A percentile compares a stretch with the other conserved stretches of the same genome.
Evolutionary conservation across 2,329 filamentous ascomycete species (phyloP).

Genomic region (Dactylellina parvicollis): DNA sequence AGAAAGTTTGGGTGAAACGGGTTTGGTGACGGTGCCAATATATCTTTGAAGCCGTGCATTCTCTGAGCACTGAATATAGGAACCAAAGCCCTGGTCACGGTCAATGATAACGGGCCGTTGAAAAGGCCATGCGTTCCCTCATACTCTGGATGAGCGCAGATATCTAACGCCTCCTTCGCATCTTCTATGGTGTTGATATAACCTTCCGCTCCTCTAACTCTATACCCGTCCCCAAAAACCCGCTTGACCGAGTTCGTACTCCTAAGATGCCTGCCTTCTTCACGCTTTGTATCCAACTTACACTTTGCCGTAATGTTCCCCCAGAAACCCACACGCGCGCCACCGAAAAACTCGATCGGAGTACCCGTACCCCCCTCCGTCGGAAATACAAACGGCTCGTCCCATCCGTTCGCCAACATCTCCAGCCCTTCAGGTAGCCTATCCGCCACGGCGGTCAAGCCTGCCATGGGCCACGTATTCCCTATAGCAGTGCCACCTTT

Average conservation of each 20-base stretch:
- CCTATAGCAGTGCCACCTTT: background rate
- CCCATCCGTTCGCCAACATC: conserved; percentile 18
- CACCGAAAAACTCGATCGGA: conserved; percentile 33
- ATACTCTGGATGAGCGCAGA: conserved; percentile 65
- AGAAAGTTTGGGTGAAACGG: conserved; percentile 63
- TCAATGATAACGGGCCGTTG: conserved; percentile 63
- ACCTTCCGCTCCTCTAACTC: background rate
- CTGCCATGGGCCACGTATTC: background rate
- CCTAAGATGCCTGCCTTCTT: too few species aligned
- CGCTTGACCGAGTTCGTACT: too few species aligned
- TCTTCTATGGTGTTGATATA: conserved; percentile 26
- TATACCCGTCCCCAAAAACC: too few species aligned
- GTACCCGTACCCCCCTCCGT: background rate
- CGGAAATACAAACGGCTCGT: conserved; percentile 56
- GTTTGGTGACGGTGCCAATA: conserved; percentile 66
- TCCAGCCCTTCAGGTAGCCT: conserved; percentile 15
- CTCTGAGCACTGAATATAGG: conserved; percentile 65
- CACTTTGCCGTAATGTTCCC: conserved; percentile 15
- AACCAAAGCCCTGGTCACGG: conserved; percentile 61
- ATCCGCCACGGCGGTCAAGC: background rate
- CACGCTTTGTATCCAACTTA: conserved; percentile 5
- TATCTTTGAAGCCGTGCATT: conserved; percentile 65
- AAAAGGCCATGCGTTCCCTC: conserved; percentile 64
- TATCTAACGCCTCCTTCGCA: conserved; percentile 57
- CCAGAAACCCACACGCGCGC: conserved; percentile 4